phyloP scores from a whole-genome alignment of 176 grass and related monocot genomes.

The Coix lacrymajobi region DNA sequence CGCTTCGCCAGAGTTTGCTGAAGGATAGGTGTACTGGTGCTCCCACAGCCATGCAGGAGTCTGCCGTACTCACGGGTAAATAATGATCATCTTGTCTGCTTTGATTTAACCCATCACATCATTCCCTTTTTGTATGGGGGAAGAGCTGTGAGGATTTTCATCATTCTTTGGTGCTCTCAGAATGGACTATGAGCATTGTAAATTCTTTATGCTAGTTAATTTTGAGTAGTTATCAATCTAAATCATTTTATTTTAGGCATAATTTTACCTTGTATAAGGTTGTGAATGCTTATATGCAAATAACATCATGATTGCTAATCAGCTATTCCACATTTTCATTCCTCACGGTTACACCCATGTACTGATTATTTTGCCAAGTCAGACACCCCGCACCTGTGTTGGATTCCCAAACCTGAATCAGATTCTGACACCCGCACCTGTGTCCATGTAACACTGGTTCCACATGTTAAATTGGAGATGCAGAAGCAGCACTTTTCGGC shows the following conservation, averaged over 20 bases:
- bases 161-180: background rate
- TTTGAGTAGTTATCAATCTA: background rate
- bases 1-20: slow-evolving; percentile 55
- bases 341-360: background rate
- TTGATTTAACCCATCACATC: background rate
- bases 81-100: background rate
- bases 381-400: background rate
- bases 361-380: background rate
- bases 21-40: slow-evolving; percentile 61
- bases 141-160: background rate
- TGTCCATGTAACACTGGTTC: background rate
- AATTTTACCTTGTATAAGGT: background rate
- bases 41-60: slow-evolving; percentile 72
- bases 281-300: background rate
- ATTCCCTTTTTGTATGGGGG: background rate
- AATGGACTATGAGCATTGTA: background rate
- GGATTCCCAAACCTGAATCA: background rate
- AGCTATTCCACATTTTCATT: background rate
- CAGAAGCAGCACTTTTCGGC: background rate
- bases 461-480: background rate
- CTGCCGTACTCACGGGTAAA: slow-evolving; percentile 94
- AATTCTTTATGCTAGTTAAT: background rate
- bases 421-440: background rate
- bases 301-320: background rate
- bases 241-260: background rate